These are phyloP conservation scores for Fragaria ananassa DNA, from an alignment of 306 rosid genomes.

Conservation along the genomic window DNA sequence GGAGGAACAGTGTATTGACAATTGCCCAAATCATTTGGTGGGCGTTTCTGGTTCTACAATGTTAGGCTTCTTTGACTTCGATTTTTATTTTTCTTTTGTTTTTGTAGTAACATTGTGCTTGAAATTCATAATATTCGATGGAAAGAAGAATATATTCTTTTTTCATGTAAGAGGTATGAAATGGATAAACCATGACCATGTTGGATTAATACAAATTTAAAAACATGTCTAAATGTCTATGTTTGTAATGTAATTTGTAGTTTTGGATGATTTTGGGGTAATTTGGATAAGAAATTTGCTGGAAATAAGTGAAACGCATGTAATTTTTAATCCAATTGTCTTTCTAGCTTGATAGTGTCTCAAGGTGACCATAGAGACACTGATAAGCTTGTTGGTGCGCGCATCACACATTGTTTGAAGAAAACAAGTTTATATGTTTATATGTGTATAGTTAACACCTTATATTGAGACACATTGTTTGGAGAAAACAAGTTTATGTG, in stretches of 20 bases:
- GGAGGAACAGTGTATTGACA: slow-evolving; percentile 24
- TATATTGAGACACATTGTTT: no score
- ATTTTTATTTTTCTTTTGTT: neutral
- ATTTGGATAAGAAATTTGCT: no score
- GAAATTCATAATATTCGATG: neutral
- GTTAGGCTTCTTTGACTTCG: slow-evolving; percentile 8
- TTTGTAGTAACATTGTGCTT: neutral
- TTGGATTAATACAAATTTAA: neutral
- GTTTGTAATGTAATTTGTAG: no score
- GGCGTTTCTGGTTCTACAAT: neutral
- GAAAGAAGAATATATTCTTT: neutral
- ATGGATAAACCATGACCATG: neutral
- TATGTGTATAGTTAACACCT: no score
- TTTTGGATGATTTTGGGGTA: no score
- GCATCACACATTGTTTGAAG: no score
- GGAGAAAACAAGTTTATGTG: no score
- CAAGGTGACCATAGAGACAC: no score
- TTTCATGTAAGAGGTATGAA: neutral
- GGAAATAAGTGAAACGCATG: fast-evolving
- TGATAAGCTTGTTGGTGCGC: no score
- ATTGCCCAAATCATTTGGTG: neutral
- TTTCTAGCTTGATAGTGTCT: no score
- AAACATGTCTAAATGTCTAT: neutral
- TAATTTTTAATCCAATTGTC: no score
- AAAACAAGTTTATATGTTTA: no score